Percentiles rank a stretch among this genome's conserved stretches.
These are phyloP conservation scores for Fusarium verticillioides DNA, from an alignment of 2,329 filamentous ascomycete genomes.

Conservation along the genomic window DNA sequence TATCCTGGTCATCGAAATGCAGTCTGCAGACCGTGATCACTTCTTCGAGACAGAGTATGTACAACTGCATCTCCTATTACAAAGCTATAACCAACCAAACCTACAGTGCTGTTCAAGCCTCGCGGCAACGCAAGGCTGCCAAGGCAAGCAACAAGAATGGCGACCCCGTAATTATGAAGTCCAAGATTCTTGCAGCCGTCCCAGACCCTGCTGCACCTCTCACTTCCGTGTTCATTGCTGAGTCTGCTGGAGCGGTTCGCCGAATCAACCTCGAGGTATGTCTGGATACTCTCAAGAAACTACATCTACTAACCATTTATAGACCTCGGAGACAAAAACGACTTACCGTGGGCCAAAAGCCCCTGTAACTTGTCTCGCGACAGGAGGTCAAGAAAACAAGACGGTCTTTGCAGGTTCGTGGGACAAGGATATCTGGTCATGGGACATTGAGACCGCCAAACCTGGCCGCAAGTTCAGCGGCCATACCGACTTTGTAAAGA, in stretches of 20 bases:
- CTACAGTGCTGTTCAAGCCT: constrained; percentile 60
- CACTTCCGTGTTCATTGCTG: constrained; percentile 78
- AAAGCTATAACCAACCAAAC: background rate
- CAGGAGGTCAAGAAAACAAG: constrained; percentile 65
- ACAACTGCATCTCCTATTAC: background rate
- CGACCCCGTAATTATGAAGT: constrained; percentile 80
- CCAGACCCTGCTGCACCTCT: constrained; percentile 71
- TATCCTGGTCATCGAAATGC: constrained; percentile 58
- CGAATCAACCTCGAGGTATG: constrained; percentile 79
- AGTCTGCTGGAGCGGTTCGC: constrained; percentile 85
- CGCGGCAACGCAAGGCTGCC: constrained; percentile 70
- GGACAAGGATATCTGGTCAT: constrained; percentile 94
- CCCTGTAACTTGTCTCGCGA: constrained; percentile 81
- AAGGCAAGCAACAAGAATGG: constrained; percentile 83
- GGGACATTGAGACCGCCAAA: constrained; percentile 71
- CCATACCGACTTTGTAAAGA: constrained; percentile 92
- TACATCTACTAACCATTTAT: constrained; percentile 6
- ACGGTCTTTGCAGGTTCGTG: constrained; percentile 89
- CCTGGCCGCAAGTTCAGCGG: constrained; percentile 73
- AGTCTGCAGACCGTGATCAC: constrained; percentile 77
- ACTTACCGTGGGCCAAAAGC: constrained; percentile 79
- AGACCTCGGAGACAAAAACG: constrained; percentile 48
- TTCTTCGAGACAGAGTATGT: constrained; percentile 94
- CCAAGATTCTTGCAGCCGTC: constrained; percentile 84
- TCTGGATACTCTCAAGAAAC: background rate